Evolutionary conservation across 2,329 filamentous ascomycete species (phyloP), one percentile per base, ranked within the genome.

Genomic region (Pseudopyrenochaeta lycopersici): DNA sequence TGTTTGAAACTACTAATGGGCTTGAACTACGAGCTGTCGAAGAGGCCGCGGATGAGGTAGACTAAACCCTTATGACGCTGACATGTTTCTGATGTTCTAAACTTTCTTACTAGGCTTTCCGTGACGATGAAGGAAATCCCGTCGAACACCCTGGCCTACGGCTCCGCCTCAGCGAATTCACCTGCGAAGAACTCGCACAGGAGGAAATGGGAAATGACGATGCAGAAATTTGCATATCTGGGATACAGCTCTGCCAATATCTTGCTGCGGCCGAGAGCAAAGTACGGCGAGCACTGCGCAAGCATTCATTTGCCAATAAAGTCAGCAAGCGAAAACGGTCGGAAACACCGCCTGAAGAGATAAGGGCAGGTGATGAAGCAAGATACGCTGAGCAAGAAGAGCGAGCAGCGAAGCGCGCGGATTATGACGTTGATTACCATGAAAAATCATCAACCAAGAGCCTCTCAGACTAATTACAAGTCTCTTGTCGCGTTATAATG

Each of bases 321-420:
- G 30, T 64, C 20, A 63, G 56, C 44, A 67, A 67, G 57, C 21
- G 58, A 39, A 66, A 60, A 38, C 40, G 62, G 33, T 58, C 49
- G 15, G 46, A 58, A 52, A 61, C 56, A 47, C n/a, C n/a, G n/a
- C 56, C 58, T 49, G 52, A 64, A 29, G 39, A 63, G 43, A 58
- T 67, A 18, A 40, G 33, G 44, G 44, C 58, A 18, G 47, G 44
- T 29, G 58, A 67, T 49, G 56, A 67, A 58, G 66, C 48, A 38
- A 52, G 35, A 36, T 64, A 62, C 35, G 33, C 42, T 48, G 39
- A 64, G 52, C 38, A 66, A 55, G 62, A 66, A 51, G 38, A 58
- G 49, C 63, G 52, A 60, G 62, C 36, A 45, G 52, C 46, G 33
- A 64, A 63, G 54, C 58, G 56, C 41, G 38, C 46, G 33, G 58